These are phyloP conservation scores for Tetrahymena borealis DNA, from an alignment of 73 alveolate species.

Conservation along the genomic window DNA sequence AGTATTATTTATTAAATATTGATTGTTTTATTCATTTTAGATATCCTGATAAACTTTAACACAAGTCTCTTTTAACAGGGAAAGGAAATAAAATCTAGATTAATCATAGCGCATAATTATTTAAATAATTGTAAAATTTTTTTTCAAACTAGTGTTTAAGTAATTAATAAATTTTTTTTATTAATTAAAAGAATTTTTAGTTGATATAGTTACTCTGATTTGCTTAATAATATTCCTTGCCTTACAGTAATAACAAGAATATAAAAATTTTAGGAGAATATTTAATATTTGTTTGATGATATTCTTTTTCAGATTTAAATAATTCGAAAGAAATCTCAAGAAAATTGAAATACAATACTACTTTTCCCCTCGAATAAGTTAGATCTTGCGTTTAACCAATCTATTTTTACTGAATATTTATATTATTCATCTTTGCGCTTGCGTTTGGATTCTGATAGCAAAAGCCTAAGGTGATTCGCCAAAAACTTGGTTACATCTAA, in stretches of 20 bases:
- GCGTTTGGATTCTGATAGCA: neutral
- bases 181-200: neutral
- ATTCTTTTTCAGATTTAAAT: neutral
- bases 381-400: neutral
- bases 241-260: neutral
- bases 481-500: neutral
- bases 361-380: neutral
- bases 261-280: neutral
- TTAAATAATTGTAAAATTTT: neutral
- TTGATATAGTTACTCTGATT: neutral
- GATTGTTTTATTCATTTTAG: neutral
- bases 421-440: neutral
- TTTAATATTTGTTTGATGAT: neutral
- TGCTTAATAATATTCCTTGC: neutral
- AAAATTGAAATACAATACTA: neutral
- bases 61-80: neutral
- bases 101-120: neutral
- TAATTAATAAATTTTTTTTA: neutral
- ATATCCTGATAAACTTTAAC: neutral
- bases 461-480: neutral
- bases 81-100: neutral
- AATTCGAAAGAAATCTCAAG: neutral
- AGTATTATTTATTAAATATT: neutral
- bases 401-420: neutral
- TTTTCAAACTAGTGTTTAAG: neutral